Evolutionary conservation across 805 yeast species (phyloP).

Genomic region (Candida ficus): DNA sequence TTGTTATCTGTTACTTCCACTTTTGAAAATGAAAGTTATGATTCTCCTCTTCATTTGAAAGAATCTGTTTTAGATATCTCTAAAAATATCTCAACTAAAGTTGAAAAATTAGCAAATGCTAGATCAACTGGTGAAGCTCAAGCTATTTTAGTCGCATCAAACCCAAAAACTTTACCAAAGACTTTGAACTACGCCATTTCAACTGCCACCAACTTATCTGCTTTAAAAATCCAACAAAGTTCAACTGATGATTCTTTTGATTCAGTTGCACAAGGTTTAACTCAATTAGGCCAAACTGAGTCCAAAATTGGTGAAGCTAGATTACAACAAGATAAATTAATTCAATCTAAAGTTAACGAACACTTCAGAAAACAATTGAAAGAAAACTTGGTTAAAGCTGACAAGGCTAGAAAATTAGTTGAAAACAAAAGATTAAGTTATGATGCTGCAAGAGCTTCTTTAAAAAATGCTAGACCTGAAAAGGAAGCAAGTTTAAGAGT

Average conservation of each 20-base stretch:
- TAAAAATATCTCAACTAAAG: conserved; percentile 57
- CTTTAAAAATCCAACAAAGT: conserved; percentile 26
- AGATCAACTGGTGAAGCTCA: conserved; percentile 80
- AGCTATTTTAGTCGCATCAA: conserved; percentile 53
- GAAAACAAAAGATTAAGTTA: conserved; percentile 73
- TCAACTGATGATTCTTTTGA: conserved; percentile 36
- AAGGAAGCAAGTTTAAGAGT: conserved; percentile 71
- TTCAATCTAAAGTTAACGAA: conserved; percentile 63
- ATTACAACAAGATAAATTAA: conserved; percentile 73
- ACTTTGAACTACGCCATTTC: conserved; percentile 79
- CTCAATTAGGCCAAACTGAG: conserved; percentile 64
- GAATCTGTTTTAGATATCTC: conserved; percentile 76
- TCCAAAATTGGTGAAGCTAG: conserved; percentile 77
- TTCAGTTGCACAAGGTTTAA: conserved; percentile 57
- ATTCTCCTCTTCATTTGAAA: conserved; percentile 68
- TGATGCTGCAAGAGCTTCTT: conserved; percentile 66
- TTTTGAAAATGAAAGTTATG: conserved; percentile 75
- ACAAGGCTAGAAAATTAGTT: conserved; percentile 65
- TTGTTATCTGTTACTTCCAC: conserved; percentile 45
- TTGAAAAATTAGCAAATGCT: conserved; percentile 64
- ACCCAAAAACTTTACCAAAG: conserved; percentile 56
- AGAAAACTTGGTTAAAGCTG: conserved; percentile 55
- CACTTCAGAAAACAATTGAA: conserved; percentile 59
- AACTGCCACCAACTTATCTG: conserved; percentile 56
- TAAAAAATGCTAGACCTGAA: conserved; percentile 48